These are phyloP conservation scores for Collariella sp. DNA, from an alignment of 495 filamentous ascomycete genomes.

Conservation along the genomic window DNA sequence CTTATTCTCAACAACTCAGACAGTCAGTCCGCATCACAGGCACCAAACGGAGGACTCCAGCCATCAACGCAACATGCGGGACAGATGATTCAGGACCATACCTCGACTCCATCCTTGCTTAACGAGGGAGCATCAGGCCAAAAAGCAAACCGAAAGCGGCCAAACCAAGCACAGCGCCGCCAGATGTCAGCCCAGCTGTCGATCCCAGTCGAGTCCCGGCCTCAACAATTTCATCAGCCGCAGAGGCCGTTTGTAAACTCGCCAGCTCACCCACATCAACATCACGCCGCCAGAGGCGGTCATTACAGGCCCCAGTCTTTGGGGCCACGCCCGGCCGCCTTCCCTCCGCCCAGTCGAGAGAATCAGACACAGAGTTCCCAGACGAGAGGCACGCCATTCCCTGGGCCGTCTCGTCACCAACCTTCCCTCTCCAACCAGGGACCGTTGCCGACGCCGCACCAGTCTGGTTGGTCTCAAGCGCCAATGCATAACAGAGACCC, in stretches of 20 bases:
- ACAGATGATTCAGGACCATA: not conserved
- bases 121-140: not conserved
- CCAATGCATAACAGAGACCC: conserved; percentile 8
- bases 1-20: conserved; percentile 34
- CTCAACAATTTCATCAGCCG: conserved; percentile 1
- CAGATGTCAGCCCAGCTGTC: conserved; percentile 46
- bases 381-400: not conserved
- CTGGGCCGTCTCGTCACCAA: conserved; percentile 20
- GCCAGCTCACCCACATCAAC: conserved; percentile 13
- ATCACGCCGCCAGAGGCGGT: conserved; percentile 10
- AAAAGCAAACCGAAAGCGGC: conserved; percentile 35
- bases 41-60: not conserved
- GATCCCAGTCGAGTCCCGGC: conserved; percentile 41
- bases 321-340: conserved; percentile 22
- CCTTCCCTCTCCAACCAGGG: conserved; percentile 25
- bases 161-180: conserved; percentile 48
- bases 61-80: not conserved
- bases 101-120: not conserved
- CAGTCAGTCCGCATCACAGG: not conserved
- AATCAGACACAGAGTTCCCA: conserved; percentile 4
- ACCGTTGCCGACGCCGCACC: conserved; percentile 13
- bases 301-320: conserved; percentile 13
- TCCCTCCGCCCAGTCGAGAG: conserved; percentile 16
- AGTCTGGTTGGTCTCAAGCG: conserved; percentile 19
- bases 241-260: conserved; percentile 10